These are phyloP conservation scores for Laguncularia racemosa DNA, from an alignment of 345 rosid species.

Conservation along the genomic window DNA sequence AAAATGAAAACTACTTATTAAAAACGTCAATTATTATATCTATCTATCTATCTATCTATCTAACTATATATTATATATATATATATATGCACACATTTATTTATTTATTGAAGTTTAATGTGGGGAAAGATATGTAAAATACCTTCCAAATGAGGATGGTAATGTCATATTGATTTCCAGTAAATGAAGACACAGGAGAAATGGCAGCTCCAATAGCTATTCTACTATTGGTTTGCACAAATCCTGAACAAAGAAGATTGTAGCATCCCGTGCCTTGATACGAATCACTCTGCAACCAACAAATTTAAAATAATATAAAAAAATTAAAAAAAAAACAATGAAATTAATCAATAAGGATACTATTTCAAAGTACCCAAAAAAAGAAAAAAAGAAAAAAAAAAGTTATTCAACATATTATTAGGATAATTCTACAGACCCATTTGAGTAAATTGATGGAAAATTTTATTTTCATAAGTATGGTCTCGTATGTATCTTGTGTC, in stretches of 20 bases:
- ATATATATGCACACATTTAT: no score
- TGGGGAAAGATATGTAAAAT: neutral
- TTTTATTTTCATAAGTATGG: no score
- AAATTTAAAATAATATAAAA: neutral
- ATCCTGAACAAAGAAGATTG: constrained; percentile 90
- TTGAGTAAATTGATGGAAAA: no score
- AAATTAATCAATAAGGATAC: neutral
- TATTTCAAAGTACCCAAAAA: no score
- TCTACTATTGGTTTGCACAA: constrained; percentile 87
- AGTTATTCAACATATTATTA: no score
- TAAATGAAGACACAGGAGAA: constrained; percentile 68
- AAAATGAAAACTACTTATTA: no score
- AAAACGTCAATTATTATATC: no score
- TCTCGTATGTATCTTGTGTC: no score
- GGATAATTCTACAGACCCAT: no score
- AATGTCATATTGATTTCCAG: constrained; percentile 71
- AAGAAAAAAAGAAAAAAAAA: no score
- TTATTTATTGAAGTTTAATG: neutral
- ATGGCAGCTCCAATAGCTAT: constrained; percentile 99
- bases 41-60: no score
- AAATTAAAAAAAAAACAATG: neutral
- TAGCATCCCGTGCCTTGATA: constrained; percentile 98
- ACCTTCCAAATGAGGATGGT: constrained; percentile 98
- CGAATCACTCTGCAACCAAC: constrained; percentile 64
- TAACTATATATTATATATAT: no score